Base-by-base conservation (phyloP, 2,329 filamentous ascomycete species). In the Hypocreales sp. region DNA sequence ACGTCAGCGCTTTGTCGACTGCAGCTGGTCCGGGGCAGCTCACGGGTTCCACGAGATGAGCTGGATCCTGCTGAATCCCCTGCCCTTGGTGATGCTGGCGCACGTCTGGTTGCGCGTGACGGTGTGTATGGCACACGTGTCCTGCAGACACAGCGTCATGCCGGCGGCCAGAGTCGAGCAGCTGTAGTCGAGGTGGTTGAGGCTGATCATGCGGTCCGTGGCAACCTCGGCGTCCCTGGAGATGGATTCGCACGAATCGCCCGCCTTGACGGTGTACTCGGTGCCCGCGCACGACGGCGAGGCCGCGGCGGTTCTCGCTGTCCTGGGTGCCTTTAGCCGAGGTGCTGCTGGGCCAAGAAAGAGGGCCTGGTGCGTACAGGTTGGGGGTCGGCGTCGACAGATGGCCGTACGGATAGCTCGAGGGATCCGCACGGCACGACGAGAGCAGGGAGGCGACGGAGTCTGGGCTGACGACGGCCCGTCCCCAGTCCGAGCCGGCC, bases 31-130 rank as follows among this genome's bases (percentile, higher is more conserved):
- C n/a, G n/a, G n/a, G n/a, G n/a, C n/a, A n/a, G n/a, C 23, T 15
- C n/a, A 25, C 23, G 23, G 23, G 15, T 25, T 25, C 23, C 14
- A 25, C 13, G 23, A 25, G 4, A 16, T n/a, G 23, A 25, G 23
- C 23, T 25, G 23, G 5, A 24, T 24, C 14, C 7, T 24, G 22
- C 7, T 9, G 14, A 24, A 15, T 5, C 14, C 22, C 7, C 7
- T 15, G 6, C 22, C 14, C 8, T 10, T 5, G 14, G 14, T 15
- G 22, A 24, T 24, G 22, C 14, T 15, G 12, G 22, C 7, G 14
- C 22, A 24, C 5, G 22, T 24, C 4, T 24, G 7, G 22, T 24
- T 24, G 5, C 5, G 12, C 12, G 5, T 15, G 5, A 24, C 22
- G 8, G 11, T 10, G 12, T 24, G 22, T 9, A 24, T 4, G 4